Evolutionary conservation across 2,329 filamentous ascomycete species (phyloP), one percentile per base, ranked within the genome.

Genomic region (Balansia obtecta): DNA sequence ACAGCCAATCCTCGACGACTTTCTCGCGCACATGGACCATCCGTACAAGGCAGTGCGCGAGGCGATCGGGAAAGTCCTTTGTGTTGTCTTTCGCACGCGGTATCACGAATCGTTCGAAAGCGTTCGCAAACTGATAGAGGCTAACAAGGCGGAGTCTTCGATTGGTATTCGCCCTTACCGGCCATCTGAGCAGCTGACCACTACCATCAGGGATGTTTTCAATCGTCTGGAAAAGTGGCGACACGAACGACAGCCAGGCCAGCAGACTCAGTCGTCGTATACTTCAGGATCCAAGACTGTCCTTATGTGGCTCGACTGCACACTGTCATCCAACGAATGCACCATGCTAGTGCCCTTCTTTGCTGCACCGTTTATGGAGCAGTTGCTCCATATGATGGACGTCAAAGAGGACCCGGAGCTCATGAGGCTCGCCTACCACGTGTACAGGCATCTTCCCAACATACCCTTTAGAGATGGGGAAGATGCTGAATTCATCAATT

Each of bases 341-440:
- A 95, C 82, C 0, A 85, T 93, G 62, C 79, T 98, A 13, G 81
- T 94, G 16, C 82, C 84, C 3, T 97, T 96, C 76, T 97, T 98
- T 72, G 86, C 89, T 0, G 78, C 86, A 37, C 76, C 85, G 0
- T 91, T 97, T 62, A 93, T 95, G 65, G 87, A 93, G 60, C 87
- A 96, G 64, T 79, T 98, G 13, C 72, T 98, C 48, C 90, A 98
- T 72, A 98, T 98, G 93, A 98, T 98, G 91, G 93, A 98, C 62
- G 88, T 98, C 65, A 97, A 97, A 66, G 93, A 98, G 66, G 93
- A 98, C 60, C 89, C 88, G 0, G 94, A 98, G 66, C 77, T 98
- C 2, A 94, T 96, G 74, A 85, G 86, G 10, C 77, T 96, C 9
- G 91, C 93, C 0, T 98, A 97, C 63, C 89, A 95, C 62, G 93